Conservation (phyloP, 176 grass and related monocot genomes). For the Aechmea fasciata region DNA sequence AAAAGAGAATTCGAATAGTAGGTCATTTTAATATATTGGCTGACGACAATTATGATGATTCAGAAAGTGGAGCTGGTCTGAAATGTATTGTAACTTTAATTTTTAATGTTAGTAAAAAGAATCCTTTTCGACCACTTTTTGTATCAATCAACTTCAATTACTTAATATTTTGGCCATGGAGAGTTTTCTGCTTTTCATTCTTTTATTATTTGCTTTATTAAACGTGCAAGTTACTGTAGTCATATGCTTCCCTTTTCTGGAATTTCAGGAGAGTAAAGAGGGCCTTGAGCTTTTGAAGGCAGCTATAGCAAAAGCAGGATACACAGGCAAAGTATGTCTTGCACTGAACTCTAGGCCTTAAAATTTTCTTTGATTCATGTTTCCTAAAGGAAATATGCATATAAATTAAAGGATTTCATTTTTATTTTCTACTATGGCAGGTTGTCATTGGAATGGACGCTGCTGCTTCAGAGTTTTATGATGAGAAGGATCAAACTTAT, state of each 20-base stretch:
- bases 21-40: too few species aligned
- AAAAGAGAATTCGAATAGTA: too few species aligned
- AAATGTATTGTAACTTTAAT: too few species aligned
- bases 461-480: constrained; percentile 92
- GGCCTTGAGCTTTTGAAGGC: constrained; percentile 91
- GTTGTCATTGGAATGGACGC: constrained; percentile 99
- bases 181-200: too few species aligned
- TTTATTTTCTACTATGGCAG: constrained; percentile 12
- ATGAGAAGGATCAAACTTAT: constrained; percentile 86
- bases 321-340: constrained; percentile 73
- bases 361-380: background rate
- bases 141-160: too few species aligned
- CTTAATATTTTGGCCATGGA: too few species aligned
- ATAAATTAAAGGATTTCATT: background rate
- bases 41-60: too few species aligned
- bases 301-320: constrained; percentile 86
- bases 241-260: background rate
- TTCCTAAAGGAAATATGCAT: background rate
- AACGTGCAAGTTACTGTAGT: background rate
- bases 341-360: background rate
- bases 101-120: too few species aligned
- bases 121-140: too few species aligned
- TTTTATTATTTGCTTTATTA: background rate
- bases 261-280: constrained; percentile 76
- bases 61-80: too few species aligned